Evolutionary conservation across 1,139 yeast species (phyloP), one percentile per base, ranked within the genome.

Genomic region (Candida freyschussii): DNA sequence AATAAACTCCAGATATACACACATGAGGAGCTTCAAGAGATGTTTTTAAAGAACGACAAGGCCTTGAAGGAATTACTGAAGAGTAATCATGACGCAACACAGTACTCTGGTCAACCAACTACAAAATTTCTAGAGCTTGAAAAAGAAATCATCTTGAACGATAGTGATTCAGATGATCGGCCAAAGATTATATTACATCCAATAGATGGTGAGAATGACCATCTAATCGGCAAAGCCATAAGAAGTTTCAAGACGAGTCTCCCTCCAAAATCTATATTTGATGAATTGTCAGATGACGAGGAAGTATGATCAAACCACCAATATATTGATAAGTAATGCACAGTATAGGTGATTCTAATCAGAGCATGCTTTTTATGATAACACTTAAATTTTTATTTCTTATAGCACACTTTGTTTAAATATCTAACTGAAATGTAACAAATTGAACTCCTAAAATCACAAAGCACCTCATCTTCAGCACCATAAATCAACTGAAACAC

Each of bases 201-300:
- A 4, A 40, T 50, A 5, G 30, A 40, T 24, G 54, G 52, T 1
- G 48, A 41, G 13, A 37, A 48, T 29, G 52, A 47, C 28, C 47
- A 46, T 24, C 31, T 48, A 13, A 50, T 48, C n/a, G 44, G 43
- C 1, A 28, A 32, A 20, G 51, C 51, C 3, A 44, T 48, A n/a
- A 32, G 37, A 21, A 43, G 44, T 19, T 48, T 47, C 27, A 47
- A 35, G 24, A 50, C 54, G 2, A 37, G 45, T 13, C 27, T 57
- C 20, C 67, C 67, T 6, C 63, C 65, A 16, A 49, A 42, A 27
- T 58, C 65, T 5, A 49, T 59, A 7, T 60, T 60, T 41, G 63
- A 57, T 40, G 60, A 54, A 7, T 11, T 48, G 3, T 36, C 41
- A 10, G 51, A 47, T 33, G 32, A 37, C 24, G 39, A 40, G 17